Evolutionary conservation across 139 green algal species (phyloP).

Genomic region (Zygnema cylindricum): DNA sequence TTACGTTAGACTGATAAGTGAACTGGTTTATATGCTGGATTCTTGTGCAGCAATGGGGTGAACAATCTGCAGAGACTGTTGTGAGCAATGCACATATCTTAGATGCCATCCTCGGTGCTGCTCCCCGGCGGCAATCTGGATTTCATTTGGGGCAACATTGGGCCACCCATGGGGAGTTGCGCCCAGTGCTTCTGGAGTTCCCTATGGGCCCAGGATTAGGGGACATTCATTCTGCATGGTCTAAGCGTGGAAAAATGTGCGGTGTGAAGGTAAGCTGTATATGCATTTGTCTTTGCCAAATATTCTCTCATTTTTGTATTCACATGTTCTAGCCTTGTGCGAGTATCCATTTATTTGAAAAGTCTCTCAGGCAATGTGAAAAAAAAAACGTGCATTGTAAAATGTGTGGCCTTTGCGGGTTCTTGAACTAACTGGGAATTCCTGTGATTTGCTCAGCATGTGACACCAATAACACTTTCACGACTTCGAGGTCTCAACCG

Average conservation of each 20-base stretch:
- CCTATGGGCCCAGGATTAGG: slow-evolving; percentile 32
- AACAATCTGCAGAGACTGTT: background rate
- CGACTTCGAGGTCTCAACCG: slow-evolving; percentile 28
- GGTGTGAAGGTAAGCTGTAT: slow-evolving; percentile 6
- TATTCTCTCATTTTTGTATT: background rate
- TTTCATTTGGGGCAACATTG: slow-evolving; percentile 43
- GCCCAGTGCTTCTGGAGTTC: slow-evolving; percentile 33
- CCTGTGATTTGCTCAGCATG: too few relatives aligned
- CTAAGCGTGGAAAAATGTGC: slow-evolving; percentile 6
- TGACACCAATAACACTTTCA: slow-evolving; percentile 21
- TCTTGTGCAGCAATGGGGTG: slow-evolving; percentile 24
- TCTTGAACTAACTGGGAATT: too few relatives aligned
- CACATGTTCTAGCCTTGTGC: too few relatives aligned
- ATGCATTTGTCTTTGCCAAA: background rate
- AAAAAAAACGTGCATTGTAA: too few relatives aligned
- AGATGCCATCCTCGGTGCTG: slow-evolving; percentile 34
- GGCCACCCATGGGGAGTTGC: background rate
- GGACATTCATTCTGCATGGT: slow-evolving; percentile 43
- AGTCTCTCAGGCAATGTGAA: too few relatives aligned
- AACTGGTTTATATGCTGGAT: too few relatives aligned
- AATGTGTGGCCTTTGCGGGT: too few relatives aligned
- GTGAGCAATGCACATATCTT: slow-evolving; percentile 41
- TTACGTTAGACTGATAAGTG: too few relatives aligned
- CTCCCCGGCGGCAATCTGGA: background rate
- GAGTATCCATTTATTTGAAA: too few relatives aligned